Evolutionary conservation across 2,329 filamentous ascomycete genomes (phyloP).

Genomic region (Alternaria angustiovoidea): DNA sequence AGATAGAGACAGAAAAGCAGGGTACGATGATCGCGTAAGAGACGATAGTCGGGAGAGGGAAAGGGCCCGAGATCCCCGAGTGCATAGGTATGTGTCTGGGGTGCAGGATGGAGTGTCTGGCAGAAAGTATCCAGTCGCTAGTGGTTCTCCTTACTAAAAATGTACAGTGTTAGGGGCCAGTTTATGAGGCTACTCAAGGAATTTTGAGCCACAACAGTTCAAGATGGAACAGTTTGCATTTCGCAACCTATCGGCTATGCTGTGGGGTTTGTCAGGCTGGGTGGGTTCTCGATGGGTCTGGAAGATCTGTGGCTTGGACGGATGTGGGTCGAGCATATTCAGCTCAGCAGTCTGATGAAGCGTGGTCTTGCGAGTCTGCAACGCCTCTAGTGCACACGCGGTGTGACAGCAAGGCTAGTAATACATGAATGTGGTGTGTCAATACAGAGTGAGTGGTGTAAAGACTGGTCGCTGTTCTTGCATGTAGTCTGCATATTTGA

Average conservation of each 20-base stretch:
- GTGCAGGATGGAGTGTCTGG: conserved; percentile 48
- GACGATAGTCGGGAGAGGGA: conserved; percentile 26
- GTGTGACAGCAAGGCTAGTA: neutral
- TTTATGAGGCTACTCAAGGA: conserved; percentile 30
- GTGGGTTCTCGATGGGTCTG: conserved; percentile 5
- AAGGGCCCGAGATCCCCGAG: conserved; percentile 31
- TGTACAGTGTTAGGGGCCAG: conserved; percentile 26
- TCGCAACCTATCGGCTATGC: neutral
- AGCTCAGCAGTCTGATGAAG: neutral
- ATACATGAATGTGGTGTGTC: neutral
- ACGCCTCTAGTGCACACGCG: neutral
- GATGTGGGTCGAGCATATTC: conserved; percentile 4
- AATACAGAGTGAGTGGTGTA: neutral
- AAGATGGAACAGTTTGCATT: neutral
- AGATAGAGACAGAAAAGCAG: conserved; percentile 2
- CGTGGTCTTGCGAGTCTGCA: neutral
- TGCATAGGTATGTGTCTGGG: conserved; percentile 45
- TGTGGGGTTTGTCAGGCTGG: neutral
- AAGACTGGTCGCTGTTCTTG: neutral
- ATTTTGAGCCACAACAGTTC: conserved; percentile 20
- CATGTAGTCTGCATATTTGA: neutral
- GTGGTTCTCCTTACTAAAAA: conserved; percentile 29
- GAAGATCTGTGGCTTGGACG: conserved; percentile 9
- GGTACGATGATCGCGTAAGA: conserved; percentile 8
- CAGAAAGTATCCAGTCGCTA: conserved; percentile 40